Conservation (phyloP, 2,329 filamentous ascomycete species). For the Sporothrix curviconia region DNA sequence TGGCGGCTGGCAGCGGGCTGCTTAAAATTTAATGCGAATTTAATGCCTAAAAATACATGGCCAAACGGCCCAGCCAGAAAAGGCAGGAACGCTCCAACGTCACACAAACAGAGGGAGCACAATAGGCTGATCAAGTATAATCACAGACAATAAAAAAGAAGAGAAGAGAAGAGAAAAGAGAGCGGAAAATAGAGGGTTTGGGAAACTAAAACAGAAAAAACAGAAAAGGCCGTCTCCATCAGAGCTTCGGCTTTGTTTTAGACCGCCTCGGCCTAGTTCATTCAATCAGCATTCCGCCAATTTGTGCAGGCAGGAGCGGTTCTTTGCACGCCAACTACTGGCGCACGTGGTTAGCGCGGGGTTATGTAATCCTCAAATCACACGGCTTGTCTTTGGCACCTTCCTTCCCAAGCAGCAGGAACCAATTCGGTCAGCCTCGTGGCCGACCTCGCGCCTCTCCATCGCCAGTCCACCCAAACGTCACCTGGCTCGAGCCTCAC, state of each 20-base stretch:
- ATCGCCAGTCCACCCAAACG: neutral
- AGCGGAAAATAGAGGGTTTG: no score
- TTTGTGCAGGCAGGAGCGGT: neutral
- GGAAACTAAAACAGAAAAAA: neutral
- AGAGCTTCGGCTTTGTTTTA: neutral
- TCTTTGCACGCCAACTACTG: neutral
- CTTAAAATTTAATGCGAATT: neutral
- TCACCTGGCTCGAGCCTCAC: neutral
- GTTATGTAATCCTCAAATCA: neutral
- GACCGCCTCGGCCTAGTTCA: neutral
- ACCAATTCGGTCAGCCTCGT: neutral
- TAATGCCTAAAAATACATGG: neutral
- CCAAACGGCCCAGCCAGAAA: neutral
- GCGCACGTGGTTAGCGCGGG: conserved; percentile 13
- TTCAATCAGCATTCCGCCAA: conserved; percentile 13
- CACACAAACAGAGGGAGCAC: no score
- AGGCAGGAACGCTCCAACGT: neutral
- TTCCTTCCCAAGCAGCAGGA: no score
- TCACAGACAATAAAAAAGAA: no score
- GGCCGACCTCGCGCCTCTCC: neutral
- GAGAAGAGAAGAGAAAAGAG: no score
- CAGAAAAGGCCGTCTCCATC: no score
- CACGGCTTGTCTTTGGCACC: no score
- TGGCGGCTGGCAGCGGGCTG: conserved; percentile 1
- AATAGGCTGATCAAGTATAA: no score